Percentiles rank a stretch among this genome's conserved stretches.
phyloP scores from a whole-genome alignment of 176 grass and related monocot species.

The Pharus latifolius region DNA sequence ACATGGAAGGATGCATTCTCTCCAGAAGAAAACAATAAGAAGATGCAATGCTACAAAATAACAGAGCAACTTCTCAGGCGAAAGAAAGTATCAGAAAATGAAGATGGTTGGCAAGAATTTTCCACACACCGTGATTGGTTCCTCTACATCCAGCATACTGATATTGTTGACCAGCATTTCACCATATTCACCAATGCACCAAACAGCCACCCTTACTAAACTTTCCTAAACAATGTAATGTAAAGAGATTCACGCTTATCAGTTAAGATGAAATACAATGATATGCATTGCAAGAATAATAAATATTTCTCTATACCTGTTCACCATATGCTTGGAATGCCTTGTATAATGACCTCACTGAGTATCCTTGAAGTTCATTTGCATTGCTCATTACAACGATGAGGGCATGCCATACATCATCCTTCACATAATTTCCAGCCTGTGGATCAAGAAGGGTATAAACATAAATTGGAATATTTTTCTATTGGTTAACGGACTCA shows the following conservation, averaged over 20 bases:
- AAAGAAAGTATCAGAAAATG: background rate
- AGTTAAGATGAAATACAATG: constrained; percentile 17
- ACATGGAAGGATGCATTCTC: background rate
- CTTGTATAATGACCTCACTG: constrained; percentile 83
- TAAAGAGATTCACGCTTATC: background rate
- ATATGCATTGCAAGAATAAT: constrained; percentile 8
- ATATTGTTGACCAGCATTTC: constrained; percentile 98
- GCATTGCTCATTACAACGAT: constrained; percentile 89
- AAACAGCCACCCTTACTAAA: constrained; percentile 89
- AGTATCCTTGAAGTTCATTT: constrained; percentile 95
- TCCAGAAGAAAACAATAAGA: background rate
- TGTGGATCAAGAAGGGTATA: constrained; percentile 18
- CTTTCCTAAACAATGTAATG: constrained; percentile 64
- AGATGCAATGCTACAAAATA: background rate
- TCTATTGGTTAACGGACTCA: background rate
- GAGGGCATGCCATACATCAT: constrained; percentile 94
- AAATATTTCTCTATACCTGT: constrained; percentile 47
- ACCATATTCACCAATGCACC: constrained; percentile 98
- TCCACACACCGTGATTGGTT: constrained; percentile 74
- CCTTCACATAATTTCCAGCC: constrained; percentile 89
- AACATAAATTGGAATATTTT: background rate
- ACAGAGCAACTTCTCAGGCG: background rate
- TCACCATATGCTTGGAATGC: constrained; percentile 55
- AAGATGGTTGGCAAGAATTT: background rate
- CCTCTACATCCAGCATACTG: constrained; percentile 61